Evolutionary conservation across 805 yeast species (phyloP), one percentile per base, ranked within the genome.

Genomic region (Spathaspora boniae): DNA sequence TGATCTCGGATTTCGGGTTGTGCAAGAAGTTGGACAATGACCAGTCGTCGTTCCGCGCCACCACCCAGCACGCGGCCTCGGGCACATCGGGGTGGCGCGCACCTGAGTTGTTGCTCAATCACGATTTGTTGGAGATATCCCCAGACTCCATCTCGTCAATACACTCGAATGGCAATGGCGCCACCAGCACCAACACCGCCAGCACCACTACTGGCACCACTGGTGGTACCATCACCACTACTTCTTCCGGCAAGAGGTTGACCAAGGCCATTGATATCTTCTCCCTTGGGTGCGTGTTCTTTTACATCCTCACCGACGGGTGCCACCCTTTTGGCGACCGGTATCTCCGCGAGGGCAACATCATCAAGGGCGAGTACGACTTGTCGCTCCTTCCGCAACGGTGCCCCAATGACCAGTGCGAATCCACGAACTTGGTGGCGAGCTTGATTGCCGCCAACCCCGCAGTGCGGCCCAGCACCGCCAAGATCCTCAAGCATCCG

Each of bases 61-160:
- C 96, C 0, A 82, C 93, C 0, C 88, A 86, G 22, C 81, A 87
- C 50, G 94, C 95, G 14, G 95, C 97, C 0, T 62, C 62, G 42
- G 98, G 98, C 2, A 93, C 98, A 0, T 77, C 93, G 3, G 99
- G 99, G 3, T 93, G 98, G 98, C 74, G 97, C 48, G 98, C 99
- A 0, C 98, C 98, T 0, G 98, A 93, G 51, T 58, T 86, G 22
- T 60, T 86, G 24, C 56, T 74, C 16, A 53, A 57, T 36, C 60
- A 60, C 12, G 34, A 38, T 12, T 49, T 63, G 33, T 38, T 50
- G 8, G 70, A 65, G 38, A 61, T 64, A 5, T 60, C 70, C 1
- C 67, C 70, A 0, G 66, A 60, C 24, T 57, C 69, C 4, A 50
- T 61, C 29, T 51, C 65, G 17, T 51, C 64, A 15, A 31, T 54